Conservation (phyloP, 176 grass and related monocot genomes). For the Triticum urartu region DNA sequence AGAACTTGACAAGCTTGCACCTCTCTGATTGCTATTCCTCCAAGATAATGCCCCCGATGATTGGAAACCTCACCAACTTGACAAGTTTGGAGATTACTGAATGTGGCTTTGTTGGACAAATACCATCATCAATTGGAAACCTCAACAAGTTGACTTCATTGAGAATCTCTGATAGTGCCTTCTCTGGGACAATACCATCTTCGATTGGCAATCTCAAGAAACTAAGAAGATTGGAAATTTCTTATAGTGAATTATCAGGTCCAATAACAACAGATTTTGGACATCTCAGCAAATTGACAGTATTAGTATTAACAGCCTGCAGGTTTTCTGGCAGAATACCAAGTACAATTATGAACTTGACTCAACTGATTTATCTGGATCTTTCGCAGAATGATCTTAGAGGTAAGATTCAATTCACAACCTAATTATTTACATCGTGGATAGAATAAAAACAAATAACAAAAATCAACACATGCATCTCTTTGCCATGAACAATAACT, state of each 20-base stretch:
- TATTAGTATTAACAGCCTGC: background rate
- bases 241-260: background rate
- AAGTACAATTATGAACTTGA: slow-evolving; percentile 17
- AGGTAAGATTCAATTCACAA: background rate
- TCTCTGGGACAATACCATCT: background rate
- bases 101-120: background rate
- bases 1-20: no score
- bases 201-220: background rate
- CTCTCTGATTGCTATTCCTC: no score
- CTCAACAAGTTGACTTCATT: slow-evolving; percentile 24
- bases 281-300: background rate
- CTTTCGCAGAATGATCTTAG: slow-evolving; percentile 25
- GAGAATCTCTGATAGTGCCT: slow-evolving; percentile 1
- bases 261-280: background rate
- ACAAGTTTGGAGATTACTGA: background rate
- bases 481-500: no score
- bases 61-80: no score
- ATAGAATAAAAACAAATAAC: no score
- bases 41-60: no score
- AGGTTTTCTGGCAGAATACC: slow-evolving; percentile 23
- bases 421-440: background rate
- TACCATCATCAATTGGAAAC: background rate
- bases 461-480: no score
- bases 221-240: background rate
- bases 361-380: slow-evolving; percentile 19